A percentile compares a stretch with the other conserved stretches of the same genome.
Conservation (phyloP, 768 basidiomycete species). For the Cyclocybe cylindracea region DNA sequence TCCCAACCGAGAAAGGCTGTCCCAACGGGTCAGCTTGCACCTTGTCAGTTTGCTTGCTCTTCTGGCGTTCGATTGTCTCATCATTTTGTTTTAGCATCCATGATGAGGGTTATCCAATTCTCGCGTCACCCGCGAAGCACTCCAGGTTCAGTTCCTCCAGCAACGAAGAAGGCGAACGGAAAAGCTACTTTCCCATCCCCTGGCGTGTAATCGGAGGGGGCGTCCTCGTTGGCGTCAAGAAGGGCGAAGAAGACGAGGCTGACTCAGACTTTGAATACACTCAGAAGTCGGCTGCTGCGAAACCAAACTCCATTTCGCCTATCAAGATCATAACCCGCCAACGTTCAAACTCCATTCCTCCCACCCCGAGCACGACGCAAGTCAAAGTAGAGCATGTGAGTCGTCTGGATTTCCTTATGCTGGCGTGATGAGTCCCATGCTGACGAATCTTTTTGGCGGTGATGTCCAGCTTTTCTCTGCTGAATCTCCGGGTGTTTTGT, state of each 20-base stretch:
- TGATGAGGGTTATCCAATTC: too few species aligned
- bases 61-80: not conserved
- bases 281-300: conserved; percentile 3
- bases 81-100: too few species aligned
- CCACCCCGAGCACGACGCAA: conserved; percentile 29
- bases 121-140: not conserved
- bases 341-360: conserved; percentile 36
- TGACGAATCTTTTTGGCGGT: not conserved
- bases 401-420: not conserved
- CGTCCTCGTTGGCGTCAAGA: conserved; percentile 56
- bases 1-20: conserved; percentile 44
- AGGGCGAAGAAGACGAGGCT: conserved; percentile 13
- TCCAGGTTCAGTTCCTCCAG: conserved; percentile 24
- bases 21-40: conserved; percentile 57
- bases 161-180: conserved; percentile 29
- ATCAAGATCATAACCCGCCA: conserved; percentile 23
- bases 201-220: conserved; percentile 83
- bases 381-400: conserved; percentile 31
- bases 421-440: not conserved
- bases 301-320: conserved; percentile 10
- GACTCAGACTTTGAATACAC: conserved; percentile 1
- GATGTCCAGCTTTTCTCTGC: conserved; percentile 38
- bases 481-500: conserved; percentile 41
- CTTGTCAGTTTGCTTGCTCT: conserved; percentile 44
- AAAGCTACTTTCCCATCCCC: conserved; percentile 61